Evolutionary conservation across 2,329 filamentous ascomycete species (phyloP), one percentile per base, ranked within the genome.

Genomic region (Ramularia collo-cygni): DNA sequence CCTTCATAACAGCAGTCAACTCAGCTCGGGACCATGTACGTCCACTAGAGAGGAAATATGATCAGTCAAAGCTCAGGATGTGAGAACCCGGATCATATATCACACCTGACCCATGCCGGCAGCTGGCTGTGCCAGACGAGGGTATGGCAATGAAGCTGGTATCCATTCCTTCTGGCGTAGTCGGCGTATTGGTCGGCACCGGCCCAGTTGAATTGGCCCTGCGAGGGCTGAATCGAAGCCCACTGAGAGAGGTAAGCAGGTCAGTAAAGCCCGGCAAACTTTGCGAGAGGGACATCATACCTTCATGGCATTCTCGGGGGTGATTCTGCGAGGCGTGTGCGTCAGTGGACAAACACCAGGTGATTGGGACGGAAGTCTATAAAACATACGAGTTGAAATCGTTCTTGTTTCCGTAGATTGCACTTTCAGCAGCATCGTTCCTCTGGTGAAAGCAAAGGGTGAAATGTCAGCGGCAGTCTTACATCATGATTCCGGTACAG

Each of bases 71-170:
- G 13, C 4, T 8, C n/a, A 3, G 29, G 17, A 5, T 9, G 4
- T 10, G 4, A 14, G 29, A 4, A 14, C 10, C 13, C 26, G 4
- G 13, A 28, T 10, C 26, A 10, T 10, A 10, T 4, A 3, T 28
- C 14, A 3, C 12, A 31, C 29, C 29, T 31, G 1, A 66, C 60
- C 62, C 65, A 68, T 8, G 38, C 40, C 1, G 65, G 64, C 10
- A 67, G 53, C 36, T 66, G 64, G 28, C 52, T 60, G 51, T 67
- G 57, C 65, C 65, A 68, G 3, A 68, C 62, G 4, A 66, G 53
- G 8, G 51, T 65, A 45, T 68, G 65, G 57, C 65, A 68, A 32
- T 63, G 51, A 39, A 63, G 53, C 37, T 60, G 49, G 31, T 62
- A 55, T 14, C 59, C 54, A 47, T 67, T 60, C 32, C 54, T 48